Base-by-base conservation (phyloP, 2,329 filamentous ascomycete species). In the Colletotrichum truncatum region DNA sequence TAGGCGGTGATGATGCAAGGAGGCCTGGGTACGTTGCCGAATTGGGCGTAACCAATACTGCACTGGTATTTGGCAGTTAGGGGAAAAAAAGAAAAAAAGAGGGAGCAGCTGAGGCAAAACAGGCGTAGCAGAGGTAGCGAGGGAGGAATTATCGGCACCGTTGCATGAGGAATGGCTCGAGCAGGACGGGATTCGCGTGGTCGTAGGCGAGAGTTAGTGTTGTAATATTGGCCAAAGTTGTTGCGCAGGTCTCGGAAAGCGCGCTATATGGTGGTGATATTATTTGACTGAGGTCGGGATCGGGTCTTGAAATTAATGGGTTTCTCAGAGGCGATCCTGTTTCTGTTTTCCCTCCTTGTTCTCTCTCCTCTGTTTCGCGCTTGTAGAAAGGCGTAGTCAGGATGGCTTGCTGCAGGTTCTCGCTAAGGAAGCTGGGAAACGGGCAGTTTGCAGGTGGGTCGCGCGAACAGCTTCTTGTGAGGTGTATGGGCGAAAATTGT, bases 11-110 rank as follows among this genome's bases (percentile, higher is more conserved):
- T 62, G 53, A 69, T 67, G 71, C 64, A 73, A 60, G 64, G 62
- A 67, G 70, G 55, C 62, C 65, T 68, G 41, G 62, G 62, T 66
- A 71, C 67, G 68, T 61, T 74, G 74, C 75, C 74, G 70, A 74
- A 73, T 73, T 73, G 75, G 57, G 73, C 68, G 72, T 75, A 71
- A 71, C 77, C 77, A 77, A 75, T 76, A 74, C 70, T 74, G 73
- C 72, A 68, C 54, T 53, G 64, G 56, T 73, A 73, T 74, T 72
- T 76, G 71, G 74, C 70, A 67, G n/a, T n/a, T n/a, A n/a, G n/a
- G n/a, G 67, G 66, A 66, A 69, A 62, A 66, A 67, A 21, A 51
- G 30, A 28, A 54, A 36, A 26, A 49, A 16, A 16, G 34, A 55
- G 34, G 38, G 52, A 49, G 70, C 61, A 67, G 70, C 69, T 72